Base-by-base conservation (phyloP, 2,329 filamentous ascomycete species). In the Arachnomyces sp. region DNA sequence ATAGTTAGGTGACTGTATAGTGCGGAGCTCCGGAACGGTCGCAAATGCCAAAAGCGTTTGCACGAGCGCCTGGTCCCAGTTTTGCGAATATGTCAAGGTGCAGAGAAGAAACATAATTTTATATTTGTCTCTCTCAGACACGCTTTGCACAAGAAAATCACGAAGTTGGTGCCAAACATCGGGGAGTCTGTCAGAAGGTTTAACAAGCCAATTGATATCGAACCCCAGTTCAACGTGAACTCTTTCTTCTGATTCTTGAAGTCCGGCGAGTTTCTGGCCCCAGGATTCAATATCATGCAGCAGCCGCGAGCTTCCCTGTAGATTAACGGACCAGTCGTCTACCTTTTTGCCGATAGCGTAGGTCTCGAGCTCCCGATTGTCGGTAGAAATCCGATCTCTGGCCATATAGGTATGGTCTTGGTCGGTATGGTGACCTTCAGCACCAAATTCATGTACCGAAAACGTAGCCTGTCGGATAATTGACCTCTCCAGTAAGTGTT, bases 11-110 rank as follows among this genome's bases (percentile, higher is more conserved):
- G 31, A n/a, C n/a, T n/a, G 13, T 13, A 39, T 39, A 31, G 2
- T 4, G 11, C 42, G 44, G n/a, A 59, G 39, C 18, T 31, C 28
- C 2, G 48, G 43, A 2, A 50, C 39, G 7, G 51, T 55, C 12
- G 55, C 51, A 36, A 61, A 52, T 14, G 57, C 54, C 7, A 63
- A 43, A 4, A 64, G 45, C 1, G 56, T 53, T 17, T 55, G 48
- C 18, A 60, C 38, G 9, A 61, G 28, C n/a, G 44, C 30, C 16
- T 43, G 28, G 3, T 58, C 43, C 5, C 44, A 46, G 7, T 52
- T 16, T 18, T 44, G 30, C 1, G 50, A 49, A 38, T 50, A 60
- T 7, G 52, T 30, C 2, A 62, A 34, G 2, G 52, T 53, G 3
- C 49, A 45, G 7, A 63, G 44, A 12, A 52, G 45, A 3, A 59